Conservation (phyloP, 176 grass and related monocot species). For the sorghum (Sorghum bicolor) region Sorghum_bicolor_NCBIv3 NC_012879.2:9374001-9374500, state of each 20-base stretch:
- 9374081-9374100: conserved; percentile 75
- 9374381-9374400: background rate
- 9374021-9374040: conserved; percentile 96
- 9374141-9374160: background rate
- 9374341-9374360: background rate
- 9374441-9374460: background rate
- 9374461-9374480: too few relatives aligned
- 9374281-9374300: conserved; percentile 87
- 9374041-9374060: conserved; percentile 98
- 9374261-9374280: conserved; percentile 99
- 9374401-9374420: too few relatives aligned
- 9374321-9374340: background rate
- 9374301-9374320: background rate
- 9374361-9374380: background rate
- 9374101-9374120: conserved; percentile 98
- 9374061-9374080: conserved; percentile 96
- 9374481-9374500: too few relatives aligned
- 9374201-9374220: background rate
- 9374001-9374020: conserved; percentile 77
- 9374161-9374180: background rate
- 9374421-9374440: background rate
- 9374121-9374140: conserved; percentile 17
- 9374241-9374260: conserved; percentile 98
- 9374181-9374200: background rate
- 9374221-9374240: conserved; percentile 43